Percentiles rank a stretch among this genome's conserved stretches.
Conservation (phyloP, 352 stramenopile genomes). For the Phytophthora aleatoria region DNA sequence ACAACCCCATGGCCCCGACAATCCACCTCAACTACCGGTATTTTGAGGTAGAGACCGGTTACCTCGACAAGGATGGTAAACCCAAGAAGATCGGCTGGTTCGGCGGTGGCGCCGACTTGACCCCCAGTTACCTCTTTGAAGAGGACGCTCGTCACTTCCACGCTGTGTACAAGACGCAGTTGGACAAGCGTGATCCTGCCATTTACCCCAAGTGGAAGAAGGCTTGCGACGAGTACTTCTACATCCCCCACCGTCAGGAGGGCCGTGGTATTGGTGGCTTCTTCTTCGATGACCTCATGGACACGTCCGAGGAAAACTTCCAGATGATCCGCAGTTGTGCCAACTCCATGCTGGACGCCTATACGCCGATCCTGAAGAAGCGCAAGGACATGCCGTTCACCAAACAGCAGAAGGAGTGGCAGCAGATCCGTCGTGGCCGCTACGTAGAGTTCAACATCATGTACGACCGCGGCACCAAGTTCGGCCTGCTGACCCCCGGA, state of each 20-base stretch:
- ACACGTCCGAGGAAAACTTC: constrained; percentile 90
- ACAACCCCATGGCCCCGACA: constrained; percentile 93
- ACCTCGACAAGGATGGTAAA: constrained; percentile 79
- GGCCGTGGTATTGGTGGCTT: constrained; percentile 96
- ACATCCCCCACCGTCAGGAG: constrained; percentile 96
- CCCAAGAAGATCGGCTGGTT: constrained; percentile 92
- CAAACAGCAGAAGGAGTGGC: constrained; percentile 97
- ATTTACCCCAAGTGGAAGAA: constrained; percentile 97
- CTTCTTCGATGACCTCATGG: constrained; percentile 98
- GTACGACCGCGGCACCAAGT: constrained; percentile 98
- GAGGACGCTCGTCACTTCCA: constrained; percentile 98
- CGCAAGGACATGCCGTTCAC: constrained; percentile 97
- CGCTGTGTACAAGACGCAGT: constrained; percentile 93
- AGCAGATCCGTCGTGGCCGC: constrained; percentile 95
- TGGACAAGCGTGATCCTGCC: constrained; percentile 93
- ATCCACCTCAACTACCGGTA: constrained; percentile 99
- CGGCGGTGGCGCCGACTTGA: constrained; percentile 97
- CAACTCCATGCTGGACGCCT: constrained; percentile 91
- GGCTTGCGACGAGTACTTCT: constrained; percentile 98
- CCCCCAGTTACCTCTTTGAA: constrained; percentile 96
- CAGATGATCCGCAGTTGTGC: constrained; percentile 78
- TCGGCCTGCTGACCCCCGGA: constrained; percentile 95
- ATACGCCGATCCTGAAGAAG: constrained; percentile 95
- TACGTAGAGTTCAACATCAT: constrained; percentile 99
- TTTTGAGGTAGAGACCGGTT: constrained; percentile 95